Evolutionary conservation across 768 basidiomycete species (phyloP).

Genomic region (Tremella yokohamensis): DNA sequence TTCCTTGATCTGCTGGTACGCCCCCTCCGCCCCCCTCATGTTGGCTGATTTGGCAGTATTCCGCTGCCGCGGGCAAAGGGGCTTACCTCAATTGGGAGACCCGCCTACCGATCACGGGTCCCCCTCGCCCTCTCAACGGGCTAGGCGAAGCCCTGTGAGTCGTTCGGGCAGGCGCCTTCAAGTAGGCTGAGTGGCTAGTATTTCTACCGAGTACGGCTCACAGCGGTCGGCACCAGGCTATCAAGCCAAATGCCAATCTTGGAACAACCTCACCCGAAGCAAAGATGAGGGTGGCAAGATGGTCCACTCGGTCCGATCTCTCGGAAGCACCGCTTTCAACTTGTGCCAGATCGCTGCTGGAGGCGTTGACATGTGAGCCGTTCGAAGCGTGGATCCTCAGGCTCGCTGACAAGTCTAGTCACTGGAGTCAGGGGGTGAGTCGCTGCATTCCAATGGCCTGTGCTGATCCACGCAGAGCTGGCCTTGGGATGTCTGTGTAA

Average conservation of each 20-base stretch:
- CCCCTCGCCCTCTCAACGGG: slow-evolving; percentile 59
- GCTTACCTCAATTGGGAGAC: slow-evolving; percentile 64
- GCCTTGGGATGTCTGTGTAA: slow-evolving; percentile 77
- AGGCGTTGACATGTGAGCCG: slow-evolving; percentile 66
- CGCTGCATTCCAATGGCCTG: slow-evolving; percentile 53
- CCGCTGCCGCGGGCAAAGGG: slow-evolving; percentile 72
- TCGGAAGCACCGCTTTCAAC: slow-evolving; percentile 62
- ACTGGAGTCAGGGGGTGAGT: slow-evolving; percentile 45
- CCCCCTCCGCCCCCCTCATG: not conserved
- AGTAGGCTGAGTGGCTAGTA: slow-evolving; percentile 28
- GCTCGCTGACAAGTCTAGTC: slow-evolving; percentile 19
- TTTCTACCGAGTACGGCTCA: slow-evolving; percentile 39
- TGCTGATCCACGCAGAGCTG: slow-evolving; percentile 56
- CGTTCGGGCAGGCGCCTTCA: not conserved
- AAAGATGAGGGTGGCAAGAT: slow-evolving; percentile 71
- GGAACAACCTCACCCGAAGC: slow-evolving; percentile 71
- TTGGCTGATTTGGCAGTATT: slow-evolving; percentile 55
- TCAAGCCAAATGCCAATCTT: slow-evolving; percentile 62
- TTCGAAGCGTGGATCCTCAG: slow-evolving; percentile 36
- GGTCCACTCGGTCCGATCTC: slow-evolving; percentile 71
- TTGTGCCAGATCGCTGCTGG: slow-evolving; percentile 69
- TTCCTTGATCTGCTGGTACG: slow-evolving; percentile 77
- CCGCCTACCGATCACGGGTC: slow-evolving; percentile 62
- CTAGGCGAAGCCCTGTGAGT: slow-evolving; percentile 64
- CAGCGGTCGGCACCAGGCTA: slow-evolving; percentile 23